A percentile compares a stretch with the other conserved stretches of the same genome.
phyloP scores from a whole-genome alignment of 1,284 basidiomycete species.

The Apiotrichum laibachii region DNA sequence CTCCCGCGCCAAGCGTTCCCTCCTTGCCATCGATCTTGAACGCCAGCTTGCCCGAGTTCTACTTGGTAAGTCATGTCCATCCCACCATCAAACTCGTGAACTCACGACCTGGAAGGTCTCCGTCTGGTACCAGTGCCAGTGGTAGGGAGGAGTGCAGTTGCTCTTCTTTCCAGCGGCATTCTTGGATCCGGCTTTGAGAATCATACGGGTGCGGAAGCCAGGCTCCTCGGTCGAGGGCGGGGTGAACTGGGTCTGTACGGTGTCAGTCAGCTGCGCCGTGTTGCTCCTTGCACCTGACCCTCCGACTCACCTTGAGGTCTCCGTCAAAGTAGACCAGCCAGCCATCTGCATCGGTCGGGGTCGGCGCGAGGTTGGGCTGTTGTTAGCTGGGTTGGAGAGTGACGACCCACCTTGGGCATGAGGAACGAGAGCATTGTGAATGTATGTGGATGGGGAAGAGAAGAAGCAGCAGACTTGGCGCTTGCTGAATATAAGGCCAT shows the following conservation, averaged over 20 bases:
- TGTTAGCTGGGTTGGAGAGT: not conserved
- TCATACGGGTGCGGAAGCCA: constrained; percentile 34
- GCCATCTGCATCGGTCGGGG: constrained; percentile 13
- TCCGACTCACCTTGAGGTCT: constrained; percentile 22
- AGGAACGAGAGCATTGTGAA: too few species aligned
- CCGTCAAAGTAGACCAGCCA: constrained; percentile 25
- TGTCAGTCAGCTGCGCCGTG: not conserved
- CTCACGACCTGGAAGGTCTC: constrained; percentile 41
- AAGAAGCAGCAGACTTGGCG: too few species aligned
- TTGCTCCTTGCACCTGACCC: too few species aligned
- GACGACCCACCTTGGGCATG: not conserved
- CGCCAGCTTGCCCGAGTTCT: constrained; percentile 34
- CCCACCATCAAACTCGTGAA: not conserved
- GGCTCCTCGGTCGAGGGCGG: constrained; percentile 5
- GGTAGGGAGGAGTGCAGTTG: constrained; percentile 45
- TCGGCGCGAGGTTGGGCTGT: not conserved
- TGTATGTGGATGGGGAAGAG: too few species aligned
- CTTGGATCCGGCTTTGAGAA: constrained; percentile 35
- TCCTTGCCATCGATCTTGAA: constrained; percentile 44
- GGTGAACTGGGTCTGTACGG: not conserved
- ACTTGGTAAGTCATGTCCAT: not conserved
- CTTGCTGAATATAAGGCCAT: too few species aligned
- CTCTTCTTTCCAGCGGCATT: constrained; percentile 35
- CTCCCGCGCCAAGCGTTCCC: constrained; percentile 36
- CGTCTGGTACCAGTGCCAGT: constrained; percentile 41